These are phyloP conservation scores for Cryptomeria japonica DNA, from an alignment of 75 land plant genomes.

Conservation along the genomic window DNA sequence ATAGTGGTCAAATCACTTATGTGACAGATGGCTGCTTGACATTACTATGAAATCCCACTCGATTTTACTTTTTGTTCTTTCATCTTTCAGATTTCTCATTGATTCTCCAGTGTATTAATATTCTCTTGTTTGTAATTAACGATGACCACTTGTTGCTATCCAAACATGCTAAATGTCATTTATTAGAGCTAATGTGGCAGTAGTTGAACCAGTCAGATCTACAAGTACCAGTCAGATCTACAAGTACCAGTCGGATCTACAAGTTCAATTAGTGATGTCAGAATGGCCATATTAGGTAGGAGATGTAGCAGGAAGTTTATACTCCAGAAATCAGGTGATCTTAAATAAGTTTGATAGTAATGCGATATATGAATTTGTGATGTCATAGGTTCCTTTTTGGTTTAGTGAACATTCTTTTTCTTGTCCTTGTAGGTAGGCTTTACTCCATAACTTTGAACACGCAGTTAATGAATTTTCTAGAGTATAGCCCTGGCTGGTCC, in stretches of 20 bases:
- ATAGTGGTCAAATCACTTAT: not conserved
- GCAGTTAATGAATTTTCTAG: not conserved
- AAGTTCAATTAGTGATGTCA: not conserved
- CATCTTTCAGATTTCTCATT: not conserved
- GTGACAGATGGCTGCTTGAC: not conserved
- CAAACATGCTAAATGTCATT: no score
- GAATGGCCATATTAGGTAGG: not conserved
- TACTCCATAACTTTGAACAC: not conserved
- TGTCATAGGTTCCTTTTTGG: not conserved
- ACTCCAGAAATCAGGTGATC: not conserved
- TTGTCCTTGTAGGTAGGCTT: not conserved
- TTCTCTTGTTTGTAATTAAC: not conserved
- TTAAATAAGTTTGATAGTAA: not conserved
- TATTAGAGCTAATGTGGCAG: no score
- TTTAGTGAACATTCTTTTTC: not conserved
- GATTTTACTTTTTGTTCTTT: not conserved
- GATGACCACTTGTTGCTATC: not conserved
- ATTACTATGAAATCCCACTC: not conserved
- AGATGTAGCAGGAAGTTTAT: not conserved
- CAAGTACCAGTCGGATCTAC: no score
- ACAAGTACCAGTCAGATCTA: no score
- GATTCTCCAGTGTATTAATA: not conserved
- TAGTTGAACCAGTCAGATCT: no score
- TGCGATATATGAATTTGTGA: not conserved
- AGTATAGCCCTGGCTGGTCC: not conserved